phyloP scores from a whole-genome alignment of 1,139 yeast genomes.

The Magnusiomyces sp. region DNA sequence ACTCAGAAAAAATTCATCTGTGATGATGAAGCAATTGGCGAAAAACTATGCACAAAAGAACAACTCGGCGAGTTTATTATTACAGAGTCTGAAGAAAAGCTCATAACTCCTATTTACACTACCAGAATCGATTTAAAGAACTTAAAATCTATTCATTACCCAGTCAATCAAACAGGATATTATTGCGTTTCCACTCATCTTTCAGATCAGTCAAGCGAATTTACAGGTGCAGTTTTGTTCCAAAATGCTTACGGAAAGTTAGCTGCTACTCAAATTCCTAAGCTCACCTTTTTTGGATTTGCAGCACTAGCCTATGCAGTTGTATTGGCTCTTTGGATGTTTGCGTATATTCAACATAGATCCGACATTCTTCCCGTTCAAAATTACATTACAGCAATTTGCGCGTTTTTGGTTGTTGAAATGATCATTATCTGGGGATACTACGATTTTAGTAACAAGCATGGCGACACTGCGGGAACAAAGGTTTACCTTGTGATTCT shows the following conservation, averaged over 20 bases:
- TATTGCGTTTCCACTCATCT: conserved; percentile 78
- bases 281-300: conserved; percentile 80
- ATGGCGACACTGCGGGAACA: conserved; percentile 52
- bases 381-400: conserved; percentile 78
- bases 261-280: conserved; percentile 86
- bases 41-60: conserved; percentile 47
- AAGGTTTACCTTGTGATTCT: conserved; percentile 68
- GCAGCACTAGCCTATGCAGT: conserved; percentile 78
- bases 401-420: conserved; percentile 74
- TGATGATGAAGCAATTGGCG: conserved; percentile 55
- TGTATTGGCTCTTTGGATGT: conserved; percentile 71
- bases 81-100: conserved; percentile 26
- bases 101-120: conserved; percentile 51
- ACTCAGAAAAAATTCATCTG: conserved; percentile 52
- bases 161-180: conserved; percentile 70
- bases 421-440: conserved; percentile 87
- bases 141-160: conserved; percentile 52
- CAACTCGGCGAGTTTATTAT: conserved; percentile 59
- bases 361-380: conserved; percentile 86
- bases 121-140: conserved; percentile 50
- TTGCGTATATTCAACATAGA: conserved; percentile 78
- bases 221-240: conserved; percentile 60
- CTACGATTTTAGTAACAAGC: conserved; percentile 71
- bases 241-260: conserved; percentile 88
- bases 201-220: conserved; percentile 35